Evolutionary conservation across 2,329 filamentous ascomycete genomes (phyloP).

Genomic region (Ustulina deusta): DNA sequence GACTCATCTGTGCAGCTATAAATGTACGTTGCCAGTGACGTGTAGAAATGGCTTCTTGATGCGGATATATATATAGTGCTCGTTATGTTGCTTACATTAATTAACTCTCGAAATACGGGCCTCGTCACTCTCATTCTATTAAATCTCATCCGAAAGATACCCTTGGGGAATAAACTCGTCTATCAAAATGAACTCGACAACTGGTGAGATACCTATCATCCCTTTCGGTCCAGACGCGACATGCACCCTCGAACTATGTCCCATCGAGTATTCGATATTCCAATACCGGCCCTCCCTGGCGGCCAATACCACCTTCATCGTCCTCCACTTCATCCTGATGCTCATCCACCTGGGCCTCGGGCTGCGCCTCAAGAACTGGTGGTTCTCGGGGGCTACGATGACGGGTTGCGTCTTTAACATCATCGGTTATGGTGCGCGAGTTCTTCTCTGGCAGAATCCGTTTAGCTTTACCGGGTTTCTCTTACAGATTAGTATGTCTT

Average conservation of each 20-base stretch:
- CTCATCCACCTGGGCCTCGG: constrained; percentile 61
- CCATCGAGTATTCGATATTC: constrained; percentile 60
- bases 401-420: constrained; percentile 69
- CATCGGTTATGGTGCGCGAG: constrained; percentile 71
- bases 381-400: constrained; percentile 65
- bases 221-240: constrained; percentile 61
- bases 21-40: not conserved
- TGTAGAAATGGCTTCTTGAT: not conserved
- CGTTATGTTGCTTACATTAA: not conserved
- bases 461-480: constrained; percentile 71
- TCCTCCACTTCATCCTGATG: constrained; percentile 61
- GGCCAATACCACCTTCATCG: constrained; percentile 58
- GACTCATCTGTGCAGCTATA: not conserved
- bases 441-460: constrained; percentile 68
- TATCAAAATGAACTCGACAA: constrained; percentile 11
- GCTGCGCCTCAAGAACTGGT: constrained; percentile 60
- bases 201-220: constrained; percentile 12
- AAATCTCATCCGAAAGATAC: not conserved
- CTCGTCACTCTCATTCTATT: not conserved
- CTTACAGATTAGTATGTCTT: constrained; percentile 69
- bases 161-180: not conserved
- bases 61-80: not conserved
- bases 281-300: constrained; percentile 60
- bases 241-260: constrained; percentile 63
- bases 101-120: not conserved